Evolutionary conservation across 306 rosid genomes (phyloP).

Genomic region (Neltuma alba): DNA sequence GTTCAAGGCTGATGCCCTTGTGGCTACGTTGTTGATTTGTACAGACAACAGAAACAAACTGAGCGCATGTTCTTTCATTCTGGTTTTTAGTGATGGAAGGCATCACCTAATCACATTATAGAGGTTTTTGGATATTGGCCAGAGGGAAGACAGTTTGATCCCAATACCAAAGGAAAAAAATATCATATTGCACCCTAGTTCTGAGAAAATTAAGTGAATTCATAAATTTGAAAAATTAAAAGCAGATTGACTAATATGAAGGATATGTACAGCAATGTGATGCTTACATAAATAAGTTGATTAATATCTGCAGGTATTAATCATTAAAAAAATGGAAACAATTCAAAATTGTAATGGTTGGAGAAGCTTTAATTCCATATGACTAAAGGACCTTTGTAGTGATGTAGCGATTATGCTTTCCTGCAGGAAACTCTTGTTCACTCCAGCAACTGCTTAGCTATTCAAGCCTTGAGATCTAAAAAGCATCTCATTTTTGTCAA

Average conservation of each 20-base stretch:
- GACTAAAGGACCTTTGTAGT: conserved; percentile 20
- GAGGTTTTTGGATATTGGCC: neutral
- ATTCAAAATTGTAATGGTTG: neutral
- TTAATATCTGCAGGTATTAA: neutral
- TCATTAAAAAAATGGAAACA: neutral
- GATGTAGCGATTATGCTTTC: conserved; percentile 43
- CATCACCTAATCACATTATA: neutral
- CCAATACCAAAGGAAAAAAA: neutral
- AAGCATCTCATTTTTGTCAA: conserved; percentile 63
- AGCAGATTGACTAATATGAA: neutral
- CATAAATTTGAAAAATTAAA: neutral
- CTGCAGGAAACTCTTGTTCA: conserved; percentile 86
- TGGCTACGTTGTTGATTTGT: neutral
- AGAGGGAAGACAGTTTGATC: neutral
- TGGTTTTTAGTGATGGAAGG: neutral
- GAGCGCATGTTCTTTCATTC: neutral
- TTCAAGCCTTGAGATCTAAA: conserved; percentile 62
- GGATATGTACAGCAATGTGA: neutral
- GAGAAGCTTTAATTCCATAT: conserved; percentile 21
- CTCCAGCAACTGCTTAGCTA: conserved; percentile 79
- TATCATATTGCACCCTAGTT: neutral
- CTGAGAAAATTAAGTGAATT: neutral
- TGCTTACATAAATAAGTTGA: neutral
- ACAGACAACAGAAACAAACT: neutral
- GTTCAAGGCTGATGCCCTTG: neutral